A percentile compares a stretch with the other conserved stretches of the same genome.
phyloP scores from a whole-genome alignment of 176 grass and related monocot species.

The Tillandsia fasciculata region DNA sequence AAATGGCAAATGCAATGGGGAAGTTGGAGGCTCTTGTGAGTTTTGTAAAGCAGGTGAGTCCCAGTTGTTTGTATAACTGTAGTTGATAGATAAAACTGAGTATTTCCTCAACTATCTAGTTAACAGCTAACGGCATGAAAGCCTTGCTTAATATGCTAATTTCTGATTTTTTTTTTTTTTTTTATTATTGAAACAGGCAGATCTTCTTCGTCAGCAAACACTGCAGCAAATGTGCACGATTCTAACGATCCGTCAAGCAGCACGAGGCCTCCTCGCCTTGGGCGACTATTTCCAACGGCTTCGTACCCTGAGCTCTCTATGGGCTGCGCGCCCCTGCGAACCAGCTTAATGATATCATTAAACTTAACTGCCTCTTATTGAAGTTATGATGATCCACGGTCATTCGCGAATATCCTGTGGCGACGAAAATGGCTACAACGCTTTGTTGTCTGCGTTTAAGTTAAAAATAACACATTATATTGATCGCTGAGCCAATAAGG shows the following conservation, averaged over 20 bases:
- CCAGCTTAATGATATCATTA: slow-evolving; percentile 17
- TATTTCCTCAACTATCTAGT: no score
- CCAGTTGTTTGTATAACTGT: no score
- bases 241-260: slow-evolving; percentile 37
- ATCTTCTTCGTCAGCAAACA: slow-evolving; percentile 33
- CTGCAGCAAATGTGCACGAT: slow-evolving; percentile 45
- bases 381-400: no score
- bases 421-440: no score
- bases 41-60: slow-evolving; percentile 62
- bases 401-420: no score
- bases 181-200: slow-evolving; percentile 22
- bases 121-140: no score
- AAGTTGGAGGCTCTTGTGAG: slow-evolving; percentile 54
- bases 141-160: no score
- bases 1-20: slow-evolving; percentile 45
- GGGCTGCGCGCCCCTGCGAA: slow-evolving; percentile 39
- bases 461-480: no score
- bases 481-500: no score
- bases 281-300: slow-evolving; percentile 40
- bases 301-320: slow-evolving; percentile 41
- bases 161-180: neutral
- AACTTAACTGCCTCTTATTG: no score
- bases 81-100: no score
- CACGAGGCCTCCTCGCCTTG: slow-evolving; percentile 33
- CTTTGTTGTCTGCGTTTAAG: no score